These are phyloP conservation scores for Aspergillus novofumigatus DNA, from an alignment of 2,329 filamentous ascomycete genomes.

Conservation along the genomic window DNA sequence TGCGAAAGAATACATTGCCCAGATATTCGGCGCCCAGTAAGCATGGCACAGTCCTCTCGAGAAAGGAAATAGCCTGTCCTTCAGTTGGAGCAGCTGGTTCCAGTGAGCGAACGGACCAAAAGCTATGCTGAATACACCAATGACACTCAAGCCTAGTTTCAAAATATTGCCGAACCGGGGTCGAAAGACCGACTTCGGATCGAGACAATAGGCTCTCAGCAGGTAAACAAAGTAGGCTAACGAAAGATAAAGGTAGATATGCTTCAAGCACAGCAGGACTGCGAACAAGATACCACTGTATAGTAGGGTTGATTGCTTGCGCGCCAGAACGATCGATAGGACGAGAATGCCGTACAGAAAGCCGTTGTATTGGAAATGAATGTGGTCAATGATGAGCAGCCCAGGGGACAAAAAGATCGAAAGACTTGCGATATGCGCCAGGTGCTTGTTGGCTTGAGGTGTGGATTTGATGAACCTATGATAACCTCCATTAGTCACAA, in stretches of 20 bases:
- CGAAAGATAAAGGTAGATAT: conserved; percentile 95
- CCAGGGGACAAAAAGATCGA: conserved; percentile 90
- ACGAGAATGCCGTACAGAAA: conserved; percentile 90
- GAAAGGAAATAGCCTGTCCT: conserved; percentile 87
- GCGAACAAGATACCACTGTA: conserved; percentile 81
- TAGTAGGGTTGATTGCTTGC: conserved; percentile 69
- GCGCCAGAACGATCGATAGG: conserved; percentile 77
- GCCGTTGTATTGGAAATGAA: conserved; percentile 98
- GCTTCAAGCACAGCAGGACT: conserved; percentile 84
- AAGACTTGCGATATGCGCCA: conserved; percentile 79
- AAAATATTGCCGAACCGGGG: conserved; percentile 74
- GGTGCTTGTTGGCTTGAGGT: conserved; percentile 60
- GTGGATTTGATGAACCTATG: conserved; percentile 72
- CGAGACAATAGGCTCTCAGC: conserved; percentile 83
- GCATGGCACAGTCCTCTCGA: conserved; percentile 91
- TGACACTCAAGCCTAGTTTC: conserved; percentile 74
- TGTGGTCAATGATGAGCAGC: conserved; percentile 94
- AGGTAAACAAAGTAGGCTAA: conserved; percentile 95
- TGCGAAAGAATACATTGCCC: conserved; percentile 91
- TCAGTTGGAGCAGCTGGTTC: conserved; percentile 78
- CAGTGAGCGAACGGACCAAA: conserved; percentile 84
- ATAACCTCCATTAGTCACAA: conserved; percentile 14
- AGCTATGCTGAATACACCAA: conserved; percentile 68
- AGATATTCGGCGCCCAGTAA: conserved; percentile 97
- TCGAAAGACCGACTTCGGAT: conserved; percentile 68